phyloP scores from a whole-genome alignment of 139 green algal species.

The Tetraselmis striata region DNA sequence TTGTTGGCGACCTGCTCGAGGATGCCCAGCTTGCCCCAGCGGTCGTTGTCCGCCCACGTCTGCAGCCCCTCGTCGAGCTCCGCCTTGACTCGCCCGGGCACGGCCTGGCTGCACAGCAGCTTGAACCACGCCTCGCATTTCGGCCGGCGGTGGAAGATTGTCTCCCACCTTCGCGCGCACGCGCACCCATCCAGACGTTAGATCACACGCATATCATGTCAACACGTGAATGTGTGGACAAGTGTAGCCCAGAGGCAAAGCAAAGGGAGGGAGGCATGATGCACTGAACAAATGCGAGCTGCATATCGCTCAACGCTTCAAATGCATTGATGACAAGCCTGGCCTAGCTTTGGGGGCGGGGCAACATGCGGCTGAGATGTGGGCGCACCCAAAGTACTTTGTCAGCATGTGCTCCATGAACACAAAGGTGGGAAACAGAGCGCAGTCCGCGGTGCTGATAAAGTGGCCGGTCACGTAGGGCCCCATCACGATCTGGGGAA shows the following conservation, averaged over 20 bases:
- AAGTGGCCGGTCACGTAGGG: constrained; percentile 42
- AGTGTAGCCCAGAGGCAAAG: background rate
- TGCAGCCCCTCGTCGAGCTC: constrained; percentile 47
- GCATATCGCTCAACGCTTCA: background rate
- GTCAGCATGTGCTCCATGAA: constrained; percentile 64
- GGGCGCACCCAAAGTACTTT: constrained; percentile 61
- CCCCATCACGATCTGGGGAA: constrained; percentile 10
- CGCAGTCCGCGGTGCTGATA: constrained; percentile 42
- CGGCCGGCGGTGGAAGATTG: background rate
- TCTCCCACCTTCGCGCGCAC: too few species aligned
- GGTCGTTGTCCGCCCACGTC: constrained; percentile 42
- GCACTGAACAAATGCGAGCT: background rate
- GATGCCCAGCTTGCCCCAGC: constrained; percentile 54
- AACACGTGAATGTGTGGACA: background rate
- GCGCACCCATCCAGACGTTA: too few species aligned
- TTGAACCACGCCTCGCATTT: background rate
- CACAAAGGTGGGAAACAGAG: constrained; percentile 66
- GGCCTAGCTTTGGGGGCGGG: background rate
- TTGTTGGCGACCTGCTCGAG: constrained; percentile 34
- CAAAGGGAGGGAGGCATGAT: too few species aligned
- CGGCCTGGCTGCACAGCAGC: background rate
- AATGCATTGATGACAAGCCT: background rate
- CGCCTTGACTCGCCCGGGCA: constrained; percentile 29
- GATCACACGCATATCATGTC: too few species aligned
- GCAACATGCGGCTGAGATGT: constrained; percentile 34